Conservation (phyloP, 495 filamentous ascomycete species). For the Aspergillus asperescens region DNA sequence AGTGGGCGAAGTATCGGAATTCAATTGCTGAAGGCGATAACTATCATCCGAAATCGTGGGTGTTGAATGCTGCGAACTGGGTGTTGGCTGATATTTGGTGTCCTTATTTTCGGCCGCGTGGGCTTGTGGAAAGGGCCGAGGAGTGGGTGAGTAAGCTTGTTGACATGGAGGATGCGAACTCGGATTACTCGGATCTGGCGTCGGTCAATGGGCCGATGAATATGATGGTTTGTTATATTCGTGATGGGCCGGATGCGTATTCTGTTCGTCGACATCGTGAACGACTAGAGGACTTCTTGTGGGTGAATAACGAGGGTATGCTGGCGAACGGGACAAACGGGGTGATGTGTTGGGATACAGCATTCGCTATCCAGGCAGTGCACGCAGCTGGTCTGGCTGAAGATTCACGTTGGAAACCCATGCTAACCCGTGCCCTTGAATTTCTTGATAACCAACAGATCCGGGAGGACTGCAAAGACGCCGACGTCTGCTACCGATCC, state of each 20-base stretch:
- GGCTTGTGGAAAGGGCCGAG: background rate
- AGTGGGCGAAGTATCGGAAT: constrained; percentile 1
- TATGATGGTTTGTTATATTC: constrained; percentile 8
- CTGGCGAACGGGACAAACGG: constrained; percentile 8
- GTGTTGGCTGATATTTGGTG: constrained; percentile 27
- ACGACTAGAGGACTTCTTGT: constrained; percentile 6
- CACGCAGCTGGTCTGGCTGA: background rate
- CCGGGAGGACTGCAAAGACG: background rate
- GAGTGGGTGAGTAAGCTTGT: background rate
- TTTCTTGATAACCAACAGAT: constrained; percentile 11
- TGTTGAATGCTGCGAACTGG: constrained; percentile 52
- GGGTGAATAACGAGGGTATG: constrained; percentile 7
- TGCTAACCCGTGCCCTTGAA: constrained; percentile 2
- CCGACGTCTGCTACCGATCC: constrained; percentile 1
- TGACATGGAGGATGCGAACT: constrained; percentile 1
- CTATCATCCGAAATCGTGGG: constrained; percentile 5
- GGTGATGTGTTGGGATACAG: constrained; percentile 10
- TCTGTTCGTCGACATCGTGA: constrained; percentile 4
- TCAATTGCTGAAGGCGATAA: background rate
- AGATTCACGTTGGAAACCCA: background rate
- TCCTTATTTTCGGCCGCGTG: constrained; percentile 4
- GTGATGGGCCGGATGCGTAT: constrained; percentile 3
- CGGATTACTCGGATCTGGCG: background rate
- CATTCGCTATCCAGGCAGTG: constrained; percentile 7
- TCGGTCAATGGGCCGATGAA: constrained; percentile 7